A percentile compares a stretch with the other conserved stretches of the same genome.
phyloP scores from a whole-genome alignment of 208 protist genomes.

The Wallacemonas sp. region DNA sequence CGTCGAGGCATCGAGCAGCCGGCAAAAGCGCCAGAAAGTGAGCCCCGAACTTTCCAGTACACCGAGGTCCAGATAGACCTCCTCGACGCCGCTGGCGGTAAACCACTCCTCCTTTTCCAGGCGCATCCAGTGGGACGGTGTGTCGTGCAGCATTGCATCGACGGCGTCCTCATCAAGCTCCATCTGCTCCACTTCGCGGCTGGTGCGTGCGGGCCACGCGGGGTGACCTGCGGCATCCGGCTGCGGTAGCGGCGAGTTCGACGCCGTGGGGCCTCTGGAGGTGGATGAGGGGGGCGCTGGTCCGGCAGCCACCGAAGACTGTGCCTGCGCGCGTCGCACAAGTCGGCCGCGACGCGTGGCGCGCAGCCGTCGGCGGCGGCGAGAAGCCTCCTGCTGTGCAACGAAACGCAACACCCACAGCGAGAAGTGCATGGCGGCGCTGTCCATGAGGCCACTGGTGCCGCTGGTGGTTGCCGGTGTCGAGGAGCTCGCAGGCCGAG shows the following conservation, averaged over 20 bases:
- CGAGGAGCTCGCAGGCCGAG: not conserved
- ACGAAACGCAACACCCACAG: constrained; percentile 52
- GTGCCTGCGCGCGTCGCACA: constrained; percentile 3
- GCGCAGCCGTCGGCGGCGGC: constrained; percentile 13
- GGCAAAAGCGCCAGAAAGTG: constrained; percentile 63
- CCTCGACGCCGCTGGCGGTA: constrained; percentile 48
- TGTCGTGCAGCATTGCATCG: constrained; percentile 20
- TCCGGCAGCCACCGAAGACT: not conserved
- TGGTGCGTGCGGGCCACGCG: not conserved
- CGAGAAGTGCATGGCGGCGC: constrained; percentile 45
- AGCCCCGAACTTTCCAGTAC: constrained; percentile 56
- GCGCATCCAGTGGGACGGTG: not conserved
- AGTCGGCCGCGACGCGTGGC: not conserved
- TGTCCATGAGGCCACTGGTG: not conserved
- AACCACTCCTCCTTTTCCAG: constrained; percentile 17
- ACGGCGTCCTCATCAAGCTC: constrained; percentile 18
- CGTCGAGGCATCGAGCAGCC: constrained; percentile 32
- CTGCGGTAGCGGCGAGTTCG: not conserved
- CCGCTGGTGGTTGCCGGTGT: not conserved
- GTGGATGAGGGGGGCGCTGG: not conserved
- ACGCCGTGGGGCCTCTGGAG: not conserved
- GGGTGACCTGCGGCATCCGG: too few species aligned
- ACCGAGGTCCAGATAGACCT: constrained; percentile 51
- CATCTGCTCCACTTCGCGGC: not conserved
- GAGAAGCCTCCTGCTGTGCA: constrained; percentile 27